Evolutionary conservation across 2,329 filamentous ascomycete species (phyloP).

Genomic region (Clarireedia hainanense): DNA sequence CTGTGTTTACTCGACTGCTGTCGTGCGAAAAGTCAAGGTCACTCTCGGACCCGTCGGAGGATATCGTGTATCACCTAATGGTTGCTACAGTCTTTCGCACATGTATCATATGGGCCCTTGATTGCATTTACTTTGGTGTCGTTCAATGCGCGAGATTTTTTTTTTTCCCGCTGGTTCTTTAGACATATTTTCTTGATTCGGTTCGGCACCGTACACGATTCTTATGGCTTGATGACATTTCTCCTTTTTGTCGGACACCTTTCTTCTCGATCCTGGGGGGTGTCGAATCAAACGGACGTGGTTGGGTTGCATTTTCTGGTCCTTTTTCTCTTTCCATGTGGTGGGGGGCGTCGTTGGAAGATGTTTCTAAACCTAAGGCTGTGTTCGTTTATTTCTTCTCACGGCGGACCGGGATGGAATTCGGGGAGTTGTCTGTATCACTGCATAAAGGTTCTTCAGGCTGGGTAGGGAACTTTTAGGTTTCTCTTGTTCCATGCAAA

Average conservation of each 20-base stretch:
- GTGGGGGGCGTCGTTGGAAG: conserved; percentile 12
- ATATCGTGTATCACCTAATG: conserved; percentile 18
- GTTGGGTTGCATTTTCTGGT: conserved; percentile 21
- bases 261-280: conserved; percentile 13
- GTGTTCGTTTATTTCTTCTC: conserved; percentile 3
- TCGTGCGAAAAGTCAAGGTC: conserved; percentile 12
- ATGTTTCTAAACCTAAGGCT: conserved; percentile 1
- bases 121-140: conserved; percentile 27
- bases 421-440: conserved; percentile 13
- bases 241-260: conserved; percentile 14
- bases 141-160: conserved; percentile 10
- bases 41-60: conserved; percentile 11
- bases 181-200: conserved; percentile 20
- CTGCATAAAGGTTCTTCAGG: conserved; percentile 9
- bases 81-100: conserved; percentile 19
- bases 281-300: conserved; percentile 2
- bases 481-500: not conserved
- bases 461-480: conserved; percentile 13
- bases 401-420: conserved; percentile 9
- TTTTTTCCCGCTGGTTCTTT: conserved; percentile 20
- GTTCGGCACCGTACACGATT: conserved; percentile 28
- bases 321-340: conserved; percentile 9
- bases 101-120: conserved; percentile 30
- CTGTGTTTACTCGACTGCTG: conserved; percentile 8
- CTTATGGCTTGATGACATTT: conserved; percentile 27